Base-by-base conservation (phyloP, 1,139 yeast species). In the Saccharomycopsis crataegensis region DNA sequence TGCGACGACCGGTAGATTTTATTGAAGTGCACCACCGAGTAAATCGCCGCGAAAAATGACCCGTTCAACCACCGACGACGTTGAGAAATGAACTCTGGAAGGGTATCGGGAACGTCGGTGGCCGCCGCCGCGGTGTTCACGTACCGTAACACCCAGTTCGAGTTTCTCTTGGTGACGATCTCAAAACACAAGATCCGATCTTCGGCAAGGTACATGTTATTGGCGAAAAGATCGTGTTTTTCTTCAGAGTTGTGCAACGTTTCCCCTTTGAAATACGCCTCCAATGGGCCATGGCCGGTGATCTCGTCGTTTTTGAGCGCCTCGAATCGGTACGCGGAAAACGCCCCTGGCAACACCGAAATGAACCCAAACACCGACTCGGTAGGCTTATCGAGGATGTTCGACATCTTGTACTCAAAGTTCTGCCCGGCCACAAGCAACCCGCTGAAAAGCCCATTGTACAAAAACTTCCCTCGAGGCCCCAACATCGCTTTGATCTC, bases 1-100 rank as follows among this genome's bases (percentile, higher is more conserved):
- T 93, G 99, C 48, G 84, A 85, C 9, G 96, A 86, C 6, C 72
- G 67, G 82, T 94, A 87, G 46, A 93, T 76, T 59, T 82, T 79
- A 56, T 77, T 79, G 62, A 83, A 83, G 65, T 91, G 89, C 59
- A 82, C 75, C 61, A 88, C 76, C 0, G 96, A 79, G 64, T 90
- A 93, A 54, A 93, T 73, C 1, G 96, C 93, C 1, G 99, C 98
- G 65, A 95, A 95, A 66, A 93, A 91, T 0, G 97, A 94, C 65
- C 98, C 98, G 68, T 91, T 91, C 58, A 90, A 77, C 97, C 97
- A 90, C 70, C 97, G 83, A 70, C 97, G 80, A 73, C 97, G 83
- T 68, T 90, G 97, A 2, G 93, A 79, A 52, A 90, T 82, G 62
- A 90, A 88, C 67, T 90, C 98, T 1, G 95, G 80, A 52, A 91